Percentiles rank a stretch among this genome's conserved stretches.
These are phyloP conservation scores for Thalassiosira sp. DNA, from an alignment of 352 stramenopile genomes.

Conservation along the genomic window DNA sequence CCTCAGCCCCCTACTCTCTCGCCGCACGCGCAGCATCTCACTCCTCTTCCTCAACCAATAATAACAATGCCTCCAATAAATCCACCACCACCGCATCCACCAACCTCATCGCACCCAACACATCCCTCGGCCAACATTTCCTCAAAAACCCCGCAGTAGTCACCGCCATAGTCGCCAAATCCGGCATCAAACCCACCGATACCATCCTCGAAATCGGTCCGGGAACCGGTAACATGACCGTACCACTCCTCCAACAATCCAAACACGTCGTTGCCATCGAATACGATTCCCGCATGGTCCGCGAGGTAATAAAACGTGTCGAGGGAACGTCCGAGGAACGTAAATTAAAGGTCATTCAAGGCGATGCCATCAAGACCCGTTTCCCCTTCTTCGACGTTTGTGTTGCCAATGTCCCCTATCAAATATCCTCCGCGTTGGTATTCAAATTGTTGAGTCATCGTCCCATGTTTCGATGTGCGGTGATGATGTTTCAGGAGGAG, in stretches of 20 bases:
- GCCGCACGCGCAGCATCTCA: not conserved
- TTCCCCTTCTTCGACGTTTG: slow-evolving; percentile 99
- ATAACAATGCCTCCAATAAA: not conserved
- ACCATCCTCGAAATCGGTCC: slow-evolving; percentile 95
- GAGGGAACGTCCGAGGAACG: slow-evolving; percentile 89
- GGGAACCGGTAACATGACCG: slow-evolving; percentile 98
- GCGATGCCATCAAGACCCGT: slow-evolving; percentile 98
- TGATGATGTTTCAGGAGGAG: slow-evolving; percentile 99
- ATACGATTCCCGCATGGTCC: slow-evolving; percentile 98
- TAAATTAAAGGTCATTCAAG: slow-evolving; percentile 98
- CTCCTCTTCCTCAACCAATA: not conserved
- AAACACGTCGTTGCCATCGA: slow-evolving; percentile 97
- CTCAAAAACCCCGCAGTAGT: slow-evolving; percentile 98
- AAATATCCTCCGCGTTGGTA: slow-evolving; percentile 98
- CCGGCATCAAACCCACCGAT: slow-evolving; percentile 93
- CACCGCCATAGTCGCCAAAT: slow-evolving; percentile 94
- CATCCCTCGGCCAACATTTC: slow-evolving; percentile 97
- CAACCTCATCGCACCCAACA: slow-evolving; percentile 96
- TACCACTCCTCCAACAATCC: slow-evolving; percentile 65
- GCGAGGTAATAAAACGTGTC: slow-evolving; percentile 98
- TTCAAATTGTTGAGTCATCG: slow-evolving; percentile 98
- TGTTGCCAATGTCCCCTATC: slow-evolving; percentile 99
- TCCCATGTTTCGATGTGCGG: slow-evolving; percentile 97
- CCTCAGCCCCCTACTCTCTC: slow-evolving; percentile 32
- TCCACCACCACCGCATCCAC: not conserved